Conservation (phyloP, 805 yeast genomes). For the Myxozyma udenii region DNA sequence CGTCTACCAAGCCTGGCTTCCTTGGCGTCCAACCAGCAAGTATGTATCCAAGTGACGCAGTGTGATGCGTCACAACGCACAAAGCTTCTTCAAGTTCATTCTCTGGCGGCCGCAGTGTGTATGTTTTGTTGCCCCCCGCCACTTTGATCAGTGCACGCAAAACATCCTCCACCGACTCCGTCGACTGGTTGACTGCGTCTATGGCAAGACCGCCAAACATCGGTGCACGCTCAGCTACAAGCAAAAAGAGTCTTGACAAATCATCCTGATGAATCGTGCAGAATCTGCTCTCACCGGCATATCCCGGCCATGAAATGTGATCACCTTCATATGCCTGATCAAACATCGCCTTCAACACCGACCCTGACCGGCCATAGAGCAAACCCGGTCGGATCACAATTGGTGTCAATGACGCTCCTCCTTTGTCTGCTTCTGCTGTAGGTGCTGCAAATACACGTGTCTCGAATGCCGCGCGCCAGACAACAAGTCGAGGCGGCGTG, state of each 20-base stretch:
- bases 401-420: conserved; percentile 11
- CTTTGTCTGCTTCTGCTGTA: not conserved
- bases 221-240: conserved; percentile 13
- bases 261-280: conserved; percentile 18
- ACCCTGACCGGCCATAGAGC: conserved; percentile 17
- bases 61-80: conserved; percentile 5
- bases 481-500: conserved; percentile 7
- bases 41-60: conserved; percentile 8
- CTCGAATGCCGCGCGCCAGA: conserved; percentile 19
- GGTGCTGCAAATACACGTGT: conserved; percentile 10
- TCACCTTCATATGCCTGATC: conserved; percentile 8
- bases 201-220: conserved; percentile 13
- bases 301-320: conserved; percentile 17
- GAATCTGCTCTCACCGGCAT: conserved; percentile 10
- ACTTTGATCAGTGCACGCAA: conserved; percentile 10
- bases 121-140: conserved; percentile 11
- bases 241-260: conserved; percentile 8
- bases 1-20: conserved; percentile 17
- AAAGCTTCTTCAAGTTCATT: conserved; percentile 10
- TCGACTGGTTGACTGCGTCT: conserved; percentile 16
- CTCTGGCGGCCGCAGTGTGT: conserved; percentile 9
- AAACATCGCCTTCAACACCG: conserved; percentile 7
- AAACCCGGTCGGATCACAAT: conserved; percentile 15
- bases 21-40: conserved; percentile 18
- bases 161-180: conserved; percentile 11